Percentiles rank a stretch among this genome's conserved stretches.
These are phyloP conservation scores for Pseudogymnoascus sp. DNA, from an alignment of 2,329 filamentous ascomycete genomes.

Conservation along the genomic window DNA sequence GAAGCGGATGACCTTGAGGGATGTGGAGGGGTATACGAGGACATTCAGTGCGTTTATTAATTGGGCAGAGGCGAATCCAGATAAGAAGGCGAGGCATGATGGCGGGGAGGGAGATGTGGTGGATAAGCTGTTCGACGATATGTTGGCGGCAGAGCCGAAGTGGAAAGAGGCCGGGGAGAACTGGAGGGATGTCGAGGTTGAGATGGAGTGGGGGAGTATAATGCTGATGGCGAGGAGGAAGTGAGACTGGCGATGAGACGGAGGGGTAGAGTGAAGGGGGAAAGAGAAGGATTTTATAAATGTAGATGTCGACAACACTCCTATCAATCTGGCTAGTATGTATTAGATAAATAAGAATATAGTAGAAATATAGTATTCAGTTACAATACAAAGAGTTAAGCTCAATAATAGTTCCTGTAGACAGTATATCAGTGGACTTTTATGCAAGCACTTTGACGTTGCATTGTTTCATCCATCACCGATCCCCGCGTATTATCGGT, in stretches of 20 bases:
- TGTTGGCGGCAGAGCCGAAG: constrained; percentile 43
- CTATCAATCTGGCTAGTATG: not conserved
- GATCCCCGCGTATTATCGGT: not conserved
- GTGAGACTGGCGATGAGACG: constrained; percentile 10
- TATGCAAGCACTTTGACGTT: not conserved
- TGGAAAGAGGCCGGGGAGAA: constrained; percentile 40
- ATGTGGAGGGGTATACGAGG: constrained; percentile 52
- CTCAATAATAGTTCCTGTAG: not conserved
- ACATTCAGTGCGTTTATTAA: constrained; percentile 53
- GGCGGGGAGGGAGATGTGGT: constrained; percentile 53
- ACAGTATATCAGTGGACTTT: not conserved
- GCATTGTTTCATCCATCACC: not conserved
- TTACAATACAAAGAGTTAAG: not conserved
- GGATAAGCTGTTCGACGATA: constrained; percentile 54
- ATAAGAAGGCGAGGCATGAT: constrained; percentile 38
- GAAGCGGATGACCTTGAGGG: constrained; percentile 45
- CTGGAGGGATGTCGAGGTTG: constrained; percentile 47
- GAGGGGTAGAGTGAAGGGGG: not conserved
- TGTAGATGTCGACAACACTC: not conserved
- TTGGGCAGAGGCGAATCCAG: constrained; percentile 50
- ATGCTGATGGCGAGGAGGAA: constrained; percentile 47
- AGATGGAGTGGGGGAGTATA: constrained; percentile 54
- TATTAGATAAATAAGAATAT: not conserved
- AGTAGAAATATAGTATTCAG: not conserved
- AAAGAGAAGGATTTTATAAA: not conserved